Base-by-base conservation (phyloP, 225 moss, liverwort and hornwort genomes). In the Marchantia paleacea region DNA sequence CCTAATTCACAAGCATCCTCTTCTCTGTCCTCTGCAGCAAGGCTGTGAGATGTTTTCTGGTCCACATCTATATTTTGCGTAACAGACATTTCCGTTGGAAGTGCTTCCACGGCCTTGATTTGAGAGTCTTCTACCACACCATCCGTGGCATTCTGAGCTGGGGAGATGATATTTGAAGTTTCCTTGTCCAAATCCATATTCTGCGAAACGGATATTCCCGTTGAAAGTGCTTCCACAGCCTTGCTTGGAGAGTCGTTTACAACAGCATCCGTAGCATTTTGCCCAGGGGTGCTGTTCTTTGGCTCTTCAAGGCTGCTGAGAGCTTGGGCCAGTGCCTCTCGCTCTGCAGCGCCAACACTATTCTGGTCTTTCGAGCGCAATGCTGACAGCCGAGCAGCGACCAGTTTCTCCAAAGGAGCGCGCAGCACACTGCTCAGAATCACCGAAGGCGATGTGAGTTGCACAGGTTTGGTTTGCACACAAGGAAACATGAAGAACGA, bases 361-460 rank as follows among this genome's bases (percentile, higher is more conserved):
- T 30, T 16, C 66, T 65, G 70, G 3, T 58, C 51, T 12, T 60
- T 72, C 4, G 15, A n/a, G 18, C 12, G n/a, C 6, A 78, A 24
- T 15, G 69, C 54, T 39, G 30, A 79, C 20, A 71, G 77, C 62
- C 91, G 90, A 54, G 95, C 91, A 75, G 90, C 87, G 58, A 92
- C 79, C 0, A 99, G 88, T 62, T 88, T 85, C 84, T 86, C 90
- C 25, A 88, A 65, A 81, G 99, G 87, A 81, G 94, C 92, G 48
- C 94, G 91, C 51, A 95, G 83, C 64, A 99, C 92, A 88, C 95
- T 99, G 81, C 83, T 81, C 26, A 70, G 55, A 52, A 69, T 20
- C 30, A 13, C 28, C 48, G 4, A 28, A 74, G 12, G 39, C 0
- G 18, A 24, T 26, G 7, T 52, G 51, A 26, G 58, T 28, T 12